These are phyloP conservation scores for Tillandsia leiboldiana DNA, from an alignment of 176 grass and related monocot species.

Conservation along the genomic window DNA sequence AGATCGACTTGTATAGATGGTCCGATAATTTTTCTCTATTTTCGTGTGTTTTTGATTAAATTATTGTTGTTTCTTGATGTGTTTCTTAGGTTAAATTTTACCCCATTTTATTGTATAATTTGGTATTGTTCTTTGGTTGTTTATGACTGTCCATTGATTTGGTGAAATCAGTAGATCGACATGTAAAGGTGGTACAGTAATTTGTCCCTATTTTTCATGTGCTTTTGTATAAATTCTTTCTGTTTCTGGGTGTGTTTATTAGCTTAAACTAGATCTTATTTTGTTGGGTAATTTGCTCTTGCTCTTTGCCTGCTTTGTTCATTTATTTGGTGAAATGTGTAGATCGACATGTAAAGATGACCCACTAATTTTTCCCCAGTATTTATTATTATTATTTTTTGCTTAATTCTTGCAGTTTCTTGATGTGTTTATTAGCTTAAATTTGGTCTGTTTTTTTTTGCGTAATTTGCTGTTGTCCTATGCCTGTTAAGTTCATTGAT, in stretches of 20 bases:
- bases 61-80: neutral
- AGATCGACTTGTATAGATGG: neutral
- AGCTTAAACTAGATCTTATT: neutral
- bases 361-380: neutral
- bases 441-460: neutral
- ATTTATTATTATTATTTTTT: neutral
- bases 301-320: neutral
- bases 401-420: neutral
- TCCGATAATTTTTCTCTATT: neutral
- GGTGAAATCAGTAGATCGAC: neutral
- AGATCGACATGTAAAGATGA: neutral
- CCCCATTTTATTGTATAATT: neutral
- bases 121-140: no score
- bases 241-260: neutral
- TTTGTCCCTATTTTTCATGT: neutral
- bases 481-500: neutral
- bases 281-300: neutral
- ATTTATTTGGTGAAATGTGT: neutral
- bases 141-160: neutral
- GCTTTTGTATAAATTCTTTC: neutral
- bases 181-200: neutral
- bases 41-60: neutral
- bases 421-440: neutral
- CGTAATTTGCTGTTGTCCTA: no score
- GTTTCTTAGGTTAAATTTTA: neutral